phyloP scores from a whole-genome alignment of 768 basidiomycete species.

The Rhizopogon vulgaris region DNA sequence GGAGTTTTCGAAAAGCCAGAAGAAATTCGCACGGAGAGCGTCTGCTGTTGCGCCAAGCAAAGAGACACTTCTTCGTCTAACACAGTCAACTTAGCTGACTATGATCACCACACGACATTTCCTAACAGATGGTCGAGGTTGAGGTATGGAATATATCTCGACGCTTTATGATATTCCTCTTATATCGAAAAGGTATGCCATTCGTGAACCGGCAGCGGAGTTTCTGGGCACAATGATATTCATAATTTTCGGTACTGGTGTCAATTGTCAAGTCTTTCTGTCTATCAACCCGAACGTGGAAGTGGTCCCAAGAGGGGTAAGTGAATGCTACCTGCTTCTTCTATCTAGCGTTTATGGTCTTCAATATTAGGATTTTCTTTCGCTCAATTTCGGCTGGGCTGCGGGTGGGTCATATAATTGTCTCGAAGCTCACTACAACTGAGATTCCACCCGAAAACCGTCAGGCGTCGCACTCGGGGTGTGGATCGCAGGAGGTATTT shows the following conservation, averaged over 20 bases:
- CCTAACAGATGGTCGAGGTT: constrained; percentile 52
- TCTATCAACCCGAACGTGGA: constrained; percentile 40
- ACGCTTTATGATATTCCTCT: not conserved
- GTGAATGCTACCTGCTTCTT: constrained; percentile 13
- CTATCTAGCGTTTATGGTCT: constrained; percentile 1
- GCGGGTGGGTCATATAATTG: constrained; percentile 14
- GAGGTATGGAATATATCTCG: constrained; percentile 32
- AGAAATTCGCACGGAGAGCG: not conserved
- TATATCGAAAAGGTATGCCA: constrained; percentile 27
- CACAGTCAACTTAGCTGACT: constrained; percentile 2
- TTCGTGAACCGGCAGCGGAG: constrained; percentile 60
- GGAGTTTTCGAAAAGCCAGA: not conserved
- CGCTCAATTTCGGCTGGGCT: constrained; percentile 26
- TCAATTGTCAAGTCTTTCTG: constrained; percentile 51
- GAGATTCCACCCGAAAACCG: not conserved
- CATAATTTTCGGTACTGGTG: constrained; percentile 54
- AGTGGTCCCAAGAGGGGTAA: constrained; percentile 48
- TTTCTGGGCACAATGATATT: constrained; percentile 55
- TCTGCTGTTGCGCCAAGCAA: not conserved
- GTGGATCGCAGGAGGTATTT: constrained; percentile 60
- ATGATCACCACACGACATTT: constrained; percentile 29
- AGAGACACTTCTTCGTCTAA: not conserved
- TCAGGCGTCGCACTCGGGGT: constrained; percentile 57
- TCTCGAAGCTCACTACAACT: not conserved
- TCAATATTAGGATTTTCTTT: constrained; percentile 14